Base-by-base conservation (phyloP, 768 basidiomycete species). In the Mycena alexandri region DNA sequence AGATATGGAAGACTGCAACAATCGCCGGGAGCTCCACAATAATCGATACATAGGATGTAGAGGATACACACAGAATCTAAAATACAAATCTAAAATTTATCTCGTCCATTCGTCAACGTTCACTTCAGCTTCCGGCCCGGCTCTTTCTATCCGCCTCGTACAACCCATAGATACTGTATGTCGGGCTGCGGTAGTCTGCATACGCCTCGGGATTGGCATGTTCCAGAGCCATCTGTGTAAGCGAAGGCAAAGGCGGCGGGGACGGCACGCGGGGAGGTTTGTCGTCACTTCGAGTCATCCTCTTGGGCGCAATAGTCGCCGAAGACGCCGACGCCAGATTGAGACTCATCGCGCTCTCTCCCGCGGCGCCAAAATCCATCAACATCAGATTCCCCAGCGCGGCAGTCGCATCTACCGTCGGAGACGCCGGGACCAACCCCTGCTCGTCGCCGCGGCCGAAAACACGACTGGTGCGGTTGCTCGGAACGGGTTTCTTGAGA, bases 241-340 rank as follows among this genome's bases (percentile, higher is more conserved):
- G 76, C 25, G 91, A 92, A 13, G 91, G 92, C 46, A 93, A 75
- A 22, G 88, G 85, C 17, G 91, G 91, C 3, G 93, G 93, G 4
- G 91, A 91, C 4, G 93, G 93, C n/a, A 94, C 91, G 2, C 90
- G 86, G 14, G 92, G 92, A 16, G 92, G 90, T 74, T 83, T 87
- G 74, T 92, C 90, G 61, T 84, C 83, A 75, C 77, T 78, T 75
- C 70, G 77, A 44, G 51, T 36, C 73, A 34, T 74, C 76, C 67
- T 72, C 70, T 63, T 71, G 55, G n/a, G 55, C 55, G 70, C 69
- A 61, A 73, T 48, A 52, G 61, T 64, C 69, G 70, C 64, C 50
- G 68, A 71, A 65, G 74, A 77, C 72, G 75, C 72, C 50, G 76
- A 77, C 75, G 76, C 76, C 42, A 74, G 75, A 58, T 76, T 76